A percentile compares a stretch with the other conserved stretches of the same genome.
phyloP scores from a whole-genome alignment of 768 basidiomycete species.

The Amanita exitialis region DNA sequence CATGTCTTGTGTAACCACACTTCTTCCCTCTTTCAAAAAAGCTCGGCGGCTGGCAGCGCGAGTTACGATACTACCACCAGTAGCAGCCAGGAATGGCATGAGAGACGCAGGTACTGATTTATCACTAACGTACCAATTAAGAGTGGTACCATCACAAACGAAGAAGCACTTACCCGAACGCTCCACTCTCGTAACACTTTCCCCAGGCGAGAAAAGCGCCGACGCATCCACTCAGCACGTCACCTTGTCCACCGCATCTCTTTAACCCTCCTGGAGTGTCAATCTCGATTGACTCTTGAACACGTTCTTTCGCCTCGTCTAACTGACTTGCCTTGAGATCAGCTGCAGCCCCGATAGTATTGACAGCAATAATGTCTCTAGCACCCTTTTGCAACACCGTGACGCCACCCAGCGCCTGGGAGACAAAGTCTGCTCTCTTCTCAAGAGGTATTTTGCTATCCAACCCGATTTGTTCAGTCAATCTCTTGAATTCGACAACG shows the following conservation, averaged over 20 bases:
- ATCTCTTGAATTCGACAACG: slow-evolving; percentile 81
- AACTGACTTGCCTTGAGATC: slow-evolving; percentile 33
- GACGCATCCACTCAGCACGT: slow-evolving; percentile 81
- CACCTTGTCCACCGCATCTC: slow-evolving; percentile 94
- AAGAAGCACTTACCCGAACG: slow-evolving; percentile 50
- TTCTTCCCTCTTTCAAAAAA: slow-evolving; percentile 67
- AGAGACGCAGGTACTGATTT: slow-evolving; percentile 43
- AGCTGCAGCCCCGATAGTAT: slow-evolving; percentile 49
- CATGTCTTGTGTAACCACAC: slow-evolving; percentile 78
- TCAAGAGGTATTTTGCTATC: slow-evolving; percentile 38
- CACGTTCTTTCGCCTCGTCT: slow-evolving; percentile 37
- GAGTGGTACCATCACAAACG: background rate
- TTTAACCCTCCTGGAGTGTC: slow-evolving; percentile 76
- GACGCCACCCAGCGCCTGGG: slow-evolving; percentile 71
- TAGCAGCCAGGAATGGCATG: slow-evolving; percentile 77
- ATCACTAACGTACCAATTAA: slow-evolving; percentile 29
- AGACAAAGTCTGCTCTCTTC: slow-evolving; percentile 61
- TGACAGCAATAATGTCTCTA: slow-evolving; percentile 72
- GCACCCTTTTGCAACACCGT: slow-evolving; percentile 87
- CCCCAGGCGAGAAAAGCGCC: slow-evolving; percentile 94
- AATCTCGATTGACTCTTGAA: slow-evolving; percentile 53
- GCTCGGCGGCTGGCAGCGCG: slow-evolving; percentile 72
- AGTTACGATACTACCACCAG: slow-evolving; percentile 84
- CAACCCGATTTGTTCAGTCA: slow-evolving; percentile 67
- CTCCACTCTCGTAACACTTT: slow-evolving; percentile 82